Evolutionary conservation across 2,329 filamentous ascomycete species (phyloP), one percentile per base, ranked within the genome.

Genomic region (Aspergillus unguis): DNA sequence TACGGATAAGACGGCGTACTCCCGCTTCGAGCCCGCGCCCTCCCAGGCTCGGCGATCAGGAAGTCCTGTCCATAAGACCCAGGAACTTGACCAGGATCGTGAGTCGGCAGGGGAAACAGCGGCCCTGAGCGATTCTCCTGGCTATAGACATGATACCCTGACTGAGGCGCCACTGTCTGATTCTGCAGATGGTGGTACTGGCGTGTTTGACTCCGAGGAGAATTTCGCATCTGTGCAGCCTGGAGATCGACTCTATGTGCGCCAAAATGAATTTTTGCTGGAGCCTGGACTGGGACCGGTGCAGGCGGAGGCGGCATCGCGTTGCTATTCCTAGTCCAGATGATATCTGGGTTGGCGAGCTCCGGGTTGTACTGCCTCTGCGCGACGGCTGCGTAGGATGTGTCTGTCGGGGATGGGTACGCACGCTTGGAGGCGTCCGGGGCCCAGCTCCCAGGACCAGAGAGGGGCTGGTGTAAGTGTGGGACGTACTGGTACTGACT

Each of bases 201-300:
- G 36, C 17, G 36, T n/a, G 36, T 25, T 38, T 38, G 36, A 23
- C 17, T 17, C 17, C 17, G 17, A 17, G 17, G 17, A 17, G 17
- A 17, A 17, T 17, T 17, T 6, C 36, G 36, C 36, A 38, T 4
- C n/a, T 25, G 65, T 3, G 67, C 57, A 36, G 65, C 64, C 26
- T 61, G 56, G 1, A 71, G 57, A 44, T 71, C 65, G 10, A 70
- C 64, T 8, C 59, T 63, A 35, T 70, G 67, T 0, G 54, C 50
- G 1, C 66, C 66, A 32, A 67, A 62, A 43, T 65, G 57, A 8
- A 67, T 40, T 3, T 55, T 33, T 6, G 58, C 58, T 4, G 53
- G 45, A 1, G 58, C 50, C 11, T 58, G 61, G 0, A 48, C 17
- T 6, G 37, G 36, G 32, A n/a, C 23, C 4, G 25, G 11, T 44